Base-by-base conservation (phyloP, 257 asterid species). In the Linderniella brevidens region DNA sequence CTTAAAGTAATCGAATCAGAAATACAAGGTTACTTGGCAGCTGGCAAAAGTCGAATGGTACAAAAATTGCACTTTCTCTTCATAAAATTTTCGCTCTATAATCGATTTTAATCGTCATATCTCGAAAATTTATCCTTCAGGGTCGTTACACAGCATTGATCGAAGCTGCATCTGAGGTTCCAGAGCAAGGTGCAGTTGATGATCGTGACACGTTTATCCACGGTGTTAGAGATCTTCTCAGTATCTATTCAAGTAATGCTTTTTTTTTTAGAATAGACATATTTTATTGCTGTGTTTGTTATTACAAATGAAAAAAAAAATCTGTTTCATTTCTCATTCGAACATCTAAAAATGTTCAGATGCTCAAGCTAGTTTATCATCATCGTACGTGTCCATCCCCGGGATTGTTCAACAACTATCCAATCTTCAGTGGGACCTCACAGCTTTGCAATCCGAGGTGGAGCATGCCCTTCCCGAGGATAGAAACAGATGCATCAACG, bases 171-270 rank as follows among this genome's bases (percentile, higher is more conserved):
- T 74, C 93, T 62, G 98, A 85, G 61, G 76, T 76, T 19, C 84
- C 83, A 16, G 98, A 88, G 69, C 98, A 88, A 71, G 98, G 96
- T 53, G 98, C 94, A 50, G 93, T 88, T 35, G 96, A 88, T 71
- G 98, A 88, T 55, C 85, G 94, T 35, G 98, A 88, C 71, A 76
- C 92, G 54, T 79, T 80, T 66, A 78, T 88, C 55, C 98, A 88
- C 64, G 94, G 98, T 48, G 81, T 88, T 54, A 72, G 98, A 68
- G 98, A 88, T 73, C 95, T 88, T 66, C 61, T 88, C 63, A 81
- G 96, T 60, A 74, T 88, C 67, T 86, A 88, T 65, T 84, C 98
- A 70, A 88, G 98, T 88, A 80, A 68, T 66, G 50, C 13, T n/a
- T n/a, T n/a, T n/a, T 45, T 62, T 38, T 58, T 39, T 0, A 56